Percentiles rank a stretch among this genome's conserved stretches.
phyloP scores from a whole-genome alignment of 768 basidiomycete species.

The Mycena rebaudengoi region DNA sequence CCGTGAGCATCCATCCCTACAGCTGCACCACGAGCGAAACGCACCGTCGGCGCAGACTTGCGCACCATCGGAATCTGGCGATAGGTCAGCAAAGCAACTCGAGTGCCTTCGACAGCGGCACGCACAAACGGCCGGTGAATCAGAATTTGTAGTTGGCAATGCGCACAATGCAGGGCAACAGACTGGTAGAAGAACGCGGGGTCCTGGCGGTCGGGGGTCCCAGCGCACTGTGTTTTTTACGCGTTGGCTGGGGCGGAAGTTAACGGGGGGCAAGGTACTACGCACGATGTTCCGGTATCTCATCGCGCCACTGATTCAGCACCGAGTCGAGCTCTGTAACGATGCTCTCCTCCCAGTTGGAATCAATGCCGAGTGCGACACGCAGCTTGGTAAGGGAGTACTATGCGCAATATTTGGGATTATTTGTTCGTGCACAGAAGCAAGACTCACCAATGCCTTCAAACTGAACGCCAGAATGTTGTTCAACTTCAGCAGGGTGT shows the following conservation, averaged over 20 bases:
- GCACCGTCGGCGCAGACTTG: conserved; percentile 37
- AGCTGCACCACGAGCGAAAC: too few relatives aligned
- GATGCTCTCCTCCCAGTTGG: conserved; percentile 58
- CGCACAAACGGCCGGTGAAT: conserved; percentile 77
- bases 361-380: conserved; percentile 9
- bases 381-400: conserved; percentile 59
- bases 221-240: conserved; percentile 42
- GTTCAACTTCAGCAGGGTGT: conserved; percentile 52
- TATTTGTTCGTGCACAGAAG: neutral
- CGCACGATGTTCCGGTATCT: conserved; percentile 58
- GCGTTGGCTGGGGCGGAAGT: conserved; percentile 35
- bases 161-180: conserved; percentile 41
- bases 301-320: conserved; percentile 68
- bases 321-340: conserved; percentile 71
- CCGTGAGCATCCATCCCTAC: too few relatives aligned
- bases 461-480: conserved; percentile 60
- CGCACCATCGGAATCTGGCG: conserved; percentile 62
- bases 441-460: conserved; percentile 55
- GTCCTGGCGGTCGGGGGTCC: conserved; percentile 31
- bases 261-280: conserved; percentile 11
- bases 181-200: conserved; percentile 50
- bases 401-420: conserved; percentile 33
- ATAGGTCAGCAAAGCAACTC: too few relatives aligned
- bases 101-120: too few relatives aligned
- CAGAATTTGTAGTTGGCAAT: conserved; percentile 55